Conservation (phyloP, 768 basidiomycete species). For the Agrocybe pediades region DNA sequence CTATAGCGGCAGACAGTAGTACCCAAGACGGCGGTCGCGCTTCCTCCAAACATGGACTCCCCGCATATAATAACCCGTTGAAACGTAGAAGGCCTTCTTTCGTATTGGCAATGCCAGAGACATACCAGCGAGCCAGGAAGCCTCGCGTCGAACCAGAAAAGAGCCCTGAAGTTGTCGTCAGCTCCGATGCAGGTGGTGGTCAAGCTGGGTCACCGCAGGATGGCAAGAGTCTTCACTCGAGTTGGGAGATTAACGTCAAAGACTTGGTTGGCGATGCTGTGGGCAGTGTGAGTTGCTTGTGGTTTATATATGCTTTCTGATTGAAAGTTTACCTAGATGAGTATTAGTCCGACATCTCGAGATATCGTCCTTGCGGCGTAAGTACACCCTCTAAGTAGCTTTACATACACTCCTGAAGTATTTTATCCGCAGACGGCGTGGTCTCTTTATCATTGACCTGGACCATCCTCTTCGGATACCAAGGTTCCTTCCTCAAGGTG, state of each 20-base stretch:
- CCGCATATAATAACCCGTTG: slow-evolving; percentile 13
- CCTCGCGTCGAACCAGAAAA: slow-evolving; percentile 14
- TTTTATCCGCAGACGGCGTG: slow-evolving; percentile 60
- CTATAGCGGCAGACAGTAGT: neutral
- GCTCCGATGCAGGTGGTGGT: slow-evolving; percentile 2
- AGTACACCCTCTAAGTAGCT: slow-evolving; percentile 22
- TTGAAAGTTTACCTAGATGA: slow-evolving; percentile 59
- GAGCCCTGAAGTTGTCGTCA: slow-evolving; percentile 5
- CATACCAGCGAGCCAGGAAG: slow-evolving; percentile 16
- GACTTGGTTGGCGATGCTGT: slow-evolving; percentile 79
- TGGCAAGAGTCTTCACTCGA: slow-evolving; percentile 56
- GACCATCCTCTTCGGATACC: slow-evolving; percentile 86
- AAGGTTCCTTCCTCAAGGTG: slow-evolving; percentile 93
- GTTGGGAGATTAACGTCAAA: slow-evolving; percentile 79
- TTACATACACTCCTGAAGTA: neutral
- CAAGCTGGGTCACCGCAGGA: slow-evolving; percentile 49
- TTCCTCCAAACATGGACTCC: slow-evolving; percentile 14
- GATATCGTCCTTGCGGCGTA: slow-evolving; percentile 92
- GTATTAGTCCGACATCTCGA: slow-evolving; percentile 84
- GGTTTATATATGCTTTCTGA: neutral
- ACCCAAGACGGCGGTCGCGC: neutral
- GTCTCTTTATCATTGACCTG: slow-evolving; percentile 94
- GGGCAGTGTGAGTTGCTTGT: slow-evolving; percentile 64
- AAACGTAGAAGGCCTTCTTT: slow-evolving; percentile 19
- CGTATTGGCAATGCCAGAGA: slow-evolving; percentile 17